Conservation (phyloP, 169 alveolate genomes). For the Ichthyophthirius multifiliis region DNA sequence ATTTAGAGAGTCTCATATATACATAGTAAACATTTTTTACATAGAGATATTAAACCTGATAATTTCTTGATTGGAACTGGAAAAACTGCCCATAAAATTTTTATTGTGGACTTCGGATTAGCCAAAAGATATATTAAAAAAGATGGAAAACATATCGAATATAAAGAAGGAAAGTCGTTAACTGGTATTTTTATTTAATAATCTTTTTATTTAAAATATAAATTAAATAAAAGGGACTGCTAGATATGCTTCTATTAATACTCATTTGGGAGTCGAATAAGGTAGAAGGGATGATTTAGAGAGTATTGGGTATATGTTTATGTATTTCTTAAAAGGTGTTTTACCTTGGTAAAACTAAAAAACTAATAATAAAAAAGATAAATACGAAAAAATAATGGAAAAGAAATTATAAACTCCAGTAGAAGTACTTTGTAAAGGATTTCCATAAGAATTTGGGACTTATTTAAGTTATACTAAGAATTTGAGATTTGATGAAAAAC, state of each 20-base stretch:
- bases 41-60: slow-evolving; percentile 84
- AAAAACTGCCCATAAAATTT: slow-evolving; percentile 57
- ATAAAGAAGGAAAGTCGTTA: slow-evolving; percentile 60
- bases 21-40: slow-evolving; percentile 71
- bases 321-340: slow-evolving; percentile 96
- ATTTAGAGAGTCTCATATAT: slow-evolving; percentile 69
- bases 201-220: too few relatives aligned
- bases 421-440: slow-evolving; percentile 94
- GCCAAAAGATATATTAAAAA: slow-evolving; percentile 70
- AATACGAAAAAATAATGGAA: slow-evolving; percentile 98
- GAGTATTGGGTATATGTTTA: slow-evolving; percentile 80
- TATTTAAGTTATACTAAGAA: slow-evolving; percentile 63
- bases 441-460: slow-evolving; percentile 68
- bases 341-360: slow-evolving; percentile 99
- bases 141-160: slow-evolving; percentile 72
- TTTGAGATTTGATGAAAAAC: slow-evolving; percentile 76
- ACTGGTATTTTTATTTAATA: slow-evolving; percentile 11
- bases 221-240: slow-evolving; percentile 64
- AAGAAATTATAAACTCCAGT: slow-evolving; percentile 96
- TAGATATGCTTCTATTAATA: slow-evolving; percentile 67
- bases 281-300: slow-evolving; percentile 82
- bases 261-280: slow-evolving; percentile 91
- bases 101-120: slow-evolving; percentile 80
- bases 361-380: slow-evolving; percentile 95
- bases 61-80: slow-evolving; percentile 73